A percentile compares a stretch with the other conserved stretches of the same genome.
These are phyloP conservation scores for Hyphopichia fennica DNA, from an alignment of 1,139 yeast genomes.

Conservation along the genomic window DNA sequence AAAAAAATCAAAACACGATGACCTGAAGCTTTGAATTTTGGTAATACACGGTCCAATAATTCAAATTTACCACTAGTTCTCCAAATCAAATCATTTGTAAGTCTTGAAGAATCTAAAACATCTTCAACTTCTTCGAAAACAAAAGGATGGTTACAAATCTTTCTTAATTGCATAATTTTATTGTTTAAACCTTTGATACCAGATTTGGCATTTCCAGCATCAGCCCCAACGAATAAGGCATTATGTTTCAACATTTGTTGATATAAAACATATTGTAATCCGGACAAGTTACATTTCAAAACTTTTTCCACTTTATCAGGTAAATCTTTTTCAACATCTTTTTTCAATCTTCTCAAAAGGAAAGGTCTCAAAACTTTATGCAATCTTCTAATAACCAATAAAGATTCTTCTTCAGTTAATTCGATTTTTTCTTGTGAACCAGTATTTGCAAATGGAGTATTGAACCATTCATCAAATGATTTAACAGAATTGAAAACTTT, in stretches of 20 bases:
- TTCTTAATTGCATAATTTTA: conserved; percentile 92
- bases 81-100: conserved; percentile 74
- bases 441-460: conserved; percentile 80
- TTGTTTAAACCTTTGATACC: conserved; percentile 85
- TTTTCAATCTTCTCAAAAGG: conserved; percentile 88
- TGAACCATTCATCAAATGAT: conserved; percentile 88
- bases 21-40: conserved; percentile 72
- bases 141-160: conserved; percentile 96
- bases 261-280: conserved; percentile 77
- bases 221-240: conserved; percentile 58
- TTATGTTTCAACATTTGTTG: conserved; percentile 76
- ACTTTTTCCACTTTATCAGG: conserved; percentile 96
- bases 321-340: conserved; percentile 94
- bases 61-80: conserved; percentile 79
- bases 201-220: conserved; percentile 42
- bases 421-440: conserved; percentile 81
- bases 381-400: conserved; percentile 89
- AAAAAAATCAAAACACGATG: conserved; percentile 80
- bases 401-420: conserved; percentile 87
- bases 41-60: conserved; percentile 68
- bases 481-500: conserved; percentile 81
- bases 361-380: conserved; percentile 96
- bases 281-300: conserved; percentile 90
- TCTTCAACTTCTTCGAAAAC: conserved; percentile 95
- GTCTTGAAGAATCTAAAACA: conserved; percentile 71